Evolutionary conservation across 768 basidiomycete genomes (phyloP), one percentile per base, ranked within the genome.

Genomic region (Tephrocybe sp.): DNA sequence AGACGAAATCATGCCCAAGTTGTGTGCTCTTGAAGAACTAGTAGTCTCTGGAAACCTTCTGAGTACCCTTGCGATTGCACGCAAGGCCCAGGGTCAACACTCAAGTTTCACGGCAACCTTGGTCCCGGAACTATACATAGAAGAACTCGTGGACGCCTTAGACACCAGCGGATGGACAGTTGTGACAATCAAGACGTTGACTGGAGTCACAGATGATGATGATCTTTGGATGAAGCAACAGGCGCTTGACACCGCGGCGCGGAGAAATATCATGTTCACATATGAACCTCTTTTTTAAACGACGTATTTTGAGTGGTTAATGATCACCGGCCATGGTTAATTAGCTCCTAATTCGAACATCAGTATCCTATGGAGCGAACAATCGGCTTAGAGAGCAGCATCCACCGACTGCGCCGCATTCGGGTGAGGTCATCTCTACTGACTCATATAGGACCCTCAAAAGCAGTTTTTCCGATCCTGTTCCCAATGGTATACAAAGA

Each of bases 21-120:
- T 51, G 4, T 51, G 37, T 17, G 34, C 50, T 17, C 50, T 51
- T 15, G 44, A 45, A 51, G 26, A 51, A 26, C 43, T 51, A 15
- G 26, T 7, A 18, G 37, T 45, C 21, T 39, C 43, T n/a, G 50
- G 50, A 30, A 43, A 45, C 25, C 25, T 51, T 14, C 26, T 51
- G 8, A 45, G 24, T 21, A 20, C 26, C 15, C 37, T 37, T 12
- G 33, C 44, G 12, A 52, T 52, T 14, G 28, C 8, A 17, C 38
- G 23, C 36, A 52, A 52, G 44, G 30, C 37, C 20, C 33, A 7
- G 20, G 38, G 26, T n/a, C 0, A 8, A n/a, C 14, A 18, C 9
- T 24, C 37, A 4, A 51, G 8, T 1, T 45, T 51, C 17, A 5
- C 25, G 20, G 44, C 50, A 15, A 45, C 23, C 8, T 14, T 45